Conservation (phyloP, 495 filamentous ascomycete species). For the Rhypophila decipiens region DNA sequence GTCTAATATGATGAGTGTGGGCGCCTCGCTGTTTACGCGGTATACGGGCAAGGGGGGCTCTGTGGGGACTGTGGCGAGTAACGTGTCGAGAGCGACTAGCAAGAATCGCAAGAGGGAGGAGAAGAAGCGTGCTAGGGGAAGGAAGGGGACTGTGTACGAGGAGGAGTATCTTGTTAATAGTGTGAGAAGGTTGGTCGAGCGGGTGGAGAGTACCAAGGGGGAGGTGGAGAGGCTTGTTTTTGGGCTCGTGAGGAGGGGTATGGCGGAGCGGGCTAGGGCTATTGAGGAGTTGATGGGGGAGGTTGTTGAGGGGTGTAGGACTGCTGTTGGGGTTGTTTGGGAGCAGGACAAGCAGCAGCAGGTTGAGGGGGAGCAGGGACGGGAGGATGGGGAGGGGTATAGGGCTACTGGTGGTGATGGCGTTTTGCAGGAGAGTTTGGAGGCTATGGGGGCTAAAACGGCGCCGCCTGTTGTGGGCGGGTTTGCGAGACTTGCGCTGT, state of each 20-base stretch:
- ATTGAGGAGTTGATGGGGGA: slow-evolving; percentile 66
- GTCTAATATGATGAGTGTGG: slow-evolving; percentile 68
- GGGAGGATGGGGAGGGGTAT: slow-evolving; percentile 26
- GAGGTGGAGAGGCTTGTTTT: slow-evolving; percentile 70
- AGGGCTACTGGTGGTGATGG: slow-evolving; percentile 42
- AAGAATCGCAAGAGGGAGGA: slow-evolving; percentile 84
- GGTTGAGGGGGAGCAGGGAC: slow-evolving; percentile 12
- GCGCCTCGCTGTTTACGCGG: slow-evolving; percentile 77
- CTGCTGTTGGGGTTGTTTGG: slow-evolving; percentile 64
- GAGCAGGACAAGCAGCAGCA: slow-evolving; percentile 23
- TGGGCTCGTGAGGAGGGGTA: slow-evolving; percentile 66
- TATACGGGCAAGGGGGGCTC: slow-evolving; percentile 65
- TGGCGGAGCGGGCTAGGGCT: slow-evolving; percentile 79
- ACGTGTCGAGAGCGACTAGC: slow-evolving; percentile 64
- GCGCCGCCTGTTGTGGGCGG: slow-evolving; percentile 38
- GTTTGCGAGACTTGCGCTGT: slow-evolving; percentile 46
- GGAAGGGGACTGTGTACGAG: slow-evolving; percentile 95
- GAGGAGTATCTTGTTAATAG: slow-evolving; percentile 93
- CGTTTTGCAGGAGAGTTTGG: slow-evolving; percentile 44
- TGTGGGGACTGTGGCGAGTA: slow-evolving; percentile 61
- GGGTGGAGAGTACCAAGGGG: slow-evolving; percentile 61
- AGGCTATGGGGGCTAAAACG: slow-evolving; percentile 37
- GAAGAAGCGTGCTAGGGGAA: slow-evolving; percentile 86
- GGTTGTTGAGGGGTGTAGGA: slow-evolving; percentile 60
- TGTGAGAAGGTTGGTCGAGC: slow-evolving; percentile 74